These are phyloP conservation scores for Aspergillus fijiensis DNA, from an alignment of 2,329 filamentous ascomycete genomes.

Conservation along the genomic window DNA sequence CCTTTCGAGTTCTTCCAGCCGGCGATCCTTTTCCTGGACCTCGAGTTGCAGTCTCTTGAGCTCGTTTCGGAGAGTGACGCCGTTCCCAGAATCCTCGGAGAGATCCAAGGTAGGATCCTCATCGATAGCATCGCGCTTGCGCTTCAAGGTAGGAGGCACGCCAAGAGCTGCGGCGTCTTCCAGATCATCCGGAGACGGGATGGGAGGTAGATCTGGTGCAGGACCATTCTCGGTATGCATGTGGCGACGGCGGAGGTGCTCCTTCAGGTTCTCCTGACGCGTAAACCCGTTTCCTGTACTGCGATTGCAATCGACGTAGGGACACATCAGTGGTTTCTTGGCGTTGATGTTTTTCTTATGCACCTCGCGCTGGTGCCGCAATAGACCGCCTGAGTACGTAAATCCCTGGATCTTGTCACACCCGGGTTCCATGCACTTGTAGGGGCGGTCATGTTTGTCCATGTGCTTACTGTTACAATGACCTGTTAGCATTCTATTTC, in stretches of 20 bases:
- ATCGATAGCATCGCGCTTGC: conserved; percentile 35
- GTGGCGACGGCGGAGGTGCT: conserved; percentile 90
- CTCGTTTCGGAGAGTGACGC: conserved; percentile 57
- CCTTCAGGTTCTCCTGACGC: conserved; percentile 87
- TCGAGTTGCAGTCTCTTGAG: conserved; percentile 66
- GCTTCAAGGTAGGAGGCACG: conserved; percentile 33
- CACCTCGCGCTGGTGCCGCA: conserved; percentile 89
- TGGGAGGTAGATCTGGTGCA: conserved; percentile 32
- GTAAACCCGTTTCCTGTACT: conserved; percentile 88
- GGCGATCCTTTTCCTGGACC: conserved; percentile 57
- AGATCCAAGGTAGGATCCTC: conserved; percentile 26
- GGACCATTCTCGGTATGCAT: conserved; percentile 48
- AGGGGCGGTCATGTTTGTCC: conserved; percentile 95
- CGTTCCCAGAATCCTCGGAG: conserved; percentile 43
- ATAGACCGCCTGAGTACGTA: conserved; percentile 86
- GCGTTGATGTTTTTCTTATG: conserved; percentile 87
- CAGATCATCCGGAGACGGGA: conserved; percentile 30
- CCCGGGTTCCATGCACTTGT: conserved; percentile 76
- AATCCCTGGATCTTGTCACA: conserved; percentile 93
- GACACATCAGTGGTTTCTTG: conserved; percentile 83
- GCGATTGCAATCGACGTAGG: conserved; percentile 82
- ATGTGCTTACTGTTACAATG: conserved; percentile 75
- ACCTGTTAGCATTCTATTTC: conserved; percentile 20
- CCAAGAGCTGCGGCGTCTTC: conserved; percentile 34
- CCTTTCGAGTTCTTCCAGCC: conserved; percentile 43